These are phyloP conservation scores for Magnusiomyces paraingens DNA, from an alignment of 1,139 yeast genomes.

Conservation along the genomic window DNA sequence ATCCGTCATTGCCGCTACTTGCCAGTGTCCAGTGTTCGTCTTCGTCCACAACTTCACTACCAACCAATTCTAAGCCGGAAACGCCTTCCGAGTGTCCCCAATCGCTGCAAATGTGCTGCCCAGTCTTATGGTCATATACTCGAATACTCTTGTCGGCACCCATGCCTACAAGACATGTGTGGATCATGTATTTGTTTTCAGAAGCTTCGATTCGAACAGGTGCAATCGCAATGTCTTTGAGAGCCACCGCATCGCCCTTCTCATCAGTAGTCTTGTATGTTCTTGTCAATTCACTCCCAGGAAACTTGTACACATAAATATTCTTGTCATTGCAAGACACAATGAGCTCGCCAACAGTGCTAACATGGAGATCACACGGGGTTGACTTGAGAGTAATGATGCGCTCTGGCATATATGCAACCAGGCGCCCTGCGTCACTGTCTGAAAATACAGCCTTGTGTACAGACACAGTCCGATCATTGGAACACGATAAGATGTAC, in stretches of 20 bases:
- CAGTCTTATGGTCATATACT: slow-evolving; percentile 41
- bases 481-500: slow-evolving; percentile 47
- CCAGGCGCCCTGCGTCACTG: slow-evolving; percentile 7
- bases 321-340: slow-evolving; percentile 51
- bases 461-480: slow-evolving; percentile 52
- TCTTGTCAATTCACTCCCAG: slow-evolving; percentile 36
- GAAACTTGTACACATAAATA: slow-evolving; percentile 38
- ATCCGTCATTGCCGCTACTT: slow-evolving; percentile 29
- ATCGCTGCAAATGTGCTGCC: slow-evolving; percentile 39
- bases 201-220: background rate
- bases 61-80: slow-evolving; percentile 36
- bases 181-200: slow-evolving; percentile 21
- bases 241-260: slow-evolving; percentile 24
- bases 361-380: slow-evolving; percentile 36
- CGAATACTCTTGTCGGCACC: slow-evolving; percentile 55
- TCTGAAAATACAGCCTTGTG: slow-evolving; percentile 35
- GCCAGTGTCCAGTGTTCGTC: slow-evolving; percentile 21
- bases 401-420: slow-evolving; percentile 37
- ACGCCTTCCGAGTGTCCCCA: slow-evolving; percentile 67
- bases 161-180: slow-evolving; percentile 37
- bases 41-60: slow-evolving; percentile 19
- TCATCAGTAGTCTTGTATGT: slow-evolving; percentile 38
- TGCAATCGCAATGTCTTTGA: slow-evolving; percentile 22
- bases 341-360: slow-evolving; percentile 34
- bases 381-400: slow-evolving; percentile 46